These are phyloP conservation scores for Hypoxylon intermedium DNA, from an alignment of 495 filamentous ascomycete genomes.

Conservation along the genomic window DNA sequence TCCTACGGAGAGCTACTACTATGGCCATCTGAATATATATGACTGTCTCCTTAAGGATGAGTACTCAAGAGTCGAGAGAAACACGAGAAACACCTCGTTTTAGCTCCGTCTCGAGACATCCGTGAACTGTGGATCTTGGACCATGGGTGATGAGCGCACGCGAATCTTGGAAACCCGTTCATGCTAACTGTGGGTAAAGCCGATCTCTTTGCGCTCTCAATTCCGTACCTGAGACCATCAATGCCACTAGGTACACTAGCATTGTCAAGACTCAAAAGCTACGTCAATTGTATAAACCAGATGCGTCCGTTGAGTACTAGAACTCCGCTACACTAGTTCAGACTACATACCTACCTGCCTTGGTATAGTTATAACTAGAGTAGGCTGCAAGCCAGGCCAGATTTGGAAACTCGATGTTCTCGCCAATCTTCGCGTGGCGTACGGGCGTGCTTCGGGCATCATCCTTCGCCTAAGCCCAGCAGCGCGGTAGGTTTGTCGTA, in stretches of 20 bases:
- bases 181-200: slow-evolving; percentile 24
- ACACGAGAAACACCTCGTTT: slow-evolving; percentile 30
- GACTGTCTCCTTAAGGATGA: no score
- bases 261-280: neutral
- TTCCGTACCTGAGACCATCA: no score
- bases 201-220: slow-evolving; percentile 11
- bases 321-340: no score
- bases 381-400: slow-evolving; percentile 12
- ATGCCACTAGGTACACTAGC: neutral
- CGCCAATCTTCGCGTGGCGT: slow-evolving; percentile 27
- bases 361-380: neutral
- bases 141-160: slow-evolving; percentile 10
- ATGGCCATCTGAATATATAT: no score
- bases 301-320: neutral
- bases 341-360: no score
- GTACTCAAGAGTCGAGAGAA: no score
- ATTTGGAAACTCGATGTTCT: slow-evolving; percentile 28
- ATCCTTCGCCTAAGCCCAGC: slow-evolving; percentile 15
- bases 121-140: slow-evolving; percentile 10
- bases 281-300: no score
- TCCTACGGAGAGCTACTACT: no score
- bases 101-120: slow-evolving; percentile 26
- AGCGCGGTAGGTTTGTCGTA: slow-evolving; percentile 19
- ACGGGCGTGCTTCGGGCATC: slow-evolving; percentile 13
- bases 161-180: slow-evolving; percentile 25